Base-by-base conservation (phyloP, 352 stramenopile species). In the Phytophthora syringae region DNA sequence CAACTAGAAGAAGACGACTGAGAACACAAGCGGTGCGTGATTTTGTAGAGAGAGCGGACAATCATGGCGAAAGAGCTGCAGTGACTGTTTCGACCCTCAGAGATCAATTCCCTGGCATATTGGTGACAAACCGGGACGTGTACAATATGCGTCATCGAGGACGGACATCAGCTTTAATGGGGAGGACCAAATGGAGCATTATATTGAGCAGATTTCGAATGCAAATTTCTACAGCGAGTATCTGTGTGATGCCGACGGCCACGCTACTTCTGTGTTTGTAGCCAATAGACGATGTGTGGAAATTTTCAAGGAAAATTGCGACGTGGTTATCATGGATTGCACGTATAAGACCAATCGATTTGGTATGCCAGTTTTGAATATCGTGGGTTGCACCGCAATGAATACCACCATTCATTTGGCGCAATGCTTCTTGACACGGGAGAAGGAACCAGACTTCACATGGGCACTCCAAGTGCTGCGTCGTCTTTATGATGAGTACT, bases 281-380 rank as follows among this genome's bases (percentile, higher is more conserved):
- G 45, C 45, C 1, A 37, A 52, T 40, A 5, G 45, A 10, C 25
- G n/a, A 1, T 42, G 45, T 52, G 16, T 52, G 2, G 27, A 52
- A 10, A 52, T 40, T 40, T 52, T 52, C n/a, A 52, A 52, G 27
- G 34, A 11, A 9, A 52, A 52, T 40, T 40, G 25, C 3, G 27
- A 52, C 21, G 45, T 52, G 12, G 16, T 52, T 25, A 40, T 52
- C 15, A 52, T 40, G 45, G 45, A 52, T 15, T 40, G 45, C 11
- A 52, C 27, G 9, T 52, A 52, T 40, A 52, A 52, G 21, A 52
- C 45, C 3, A 52, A 52, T 42, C 45, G 45, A 10, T 52, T 52
- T 25, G 45, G 25, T 24, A 52, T 40, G 27, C 45, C 45, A 21
- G 13, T 24, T 9, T 16, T 52, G 5, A 52, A 40, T 16, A 52